Evolutionary conservation across 257 asterid species (phyloP).

Genomic region (Capsicum pubescens): DNA sequence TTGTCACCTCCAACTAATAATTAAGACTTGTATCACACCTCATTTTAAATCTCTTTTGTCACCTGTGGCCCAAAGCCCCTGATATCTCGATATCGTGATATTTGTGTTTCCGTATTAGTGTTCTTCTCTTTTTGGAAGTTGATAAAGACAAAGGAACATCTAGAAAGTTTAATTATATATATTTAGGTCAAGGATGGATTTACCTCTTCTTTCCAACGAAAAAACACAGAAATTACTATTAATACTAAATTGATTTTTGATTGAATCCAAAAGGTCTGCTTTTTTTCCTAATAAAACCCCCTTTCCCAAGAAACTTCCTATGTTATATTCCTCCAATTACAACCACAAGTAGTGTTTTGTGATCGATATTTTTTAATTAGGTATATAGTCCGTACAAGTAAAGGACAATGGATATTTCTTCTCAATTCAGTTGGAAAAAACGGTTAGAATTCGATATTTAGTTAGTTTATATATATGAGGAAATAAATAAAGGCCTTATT

Average conservation of each 20-base stretch:
- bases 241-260: background rate
- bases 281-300: background rate
- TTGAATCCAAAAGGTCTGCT: background rate
- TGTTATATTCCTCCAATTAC: background rate
- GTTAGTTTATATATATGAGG: too few relatives aligned
- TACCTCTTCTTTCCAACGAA: background rate
- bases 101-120: background rate
- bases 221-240: background rate
- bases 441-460: too few relatives aligned
- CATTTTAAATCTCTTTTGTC: too few relatives aligned
- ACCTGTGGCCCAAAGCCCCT: too few relatives aligned
- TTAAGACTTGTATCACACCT: too few relatives aligned
- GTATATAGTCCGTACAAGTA: constrained; percentile 24
- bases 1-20: too few relatives aligned
- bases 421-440: background rate
- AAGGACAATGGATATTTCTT: constrained; percentile 13
- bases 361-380: background rate
- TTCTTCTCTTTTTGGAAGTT: background rate
- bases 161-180: background rate
- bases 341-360: background rate
- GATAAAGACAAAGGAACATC: constrained; percentile 16
- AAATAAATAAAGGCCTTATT: too few relatives aligned
- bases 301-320: constrained; percentile 25
- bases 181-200: background rate
- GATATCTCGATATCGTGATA: too few relatives aligned